Evolutionary conservation across 2,329 filamentous ascomycete species (phyloP).

Genomic region (Juglanconis juglandina): DNA sequence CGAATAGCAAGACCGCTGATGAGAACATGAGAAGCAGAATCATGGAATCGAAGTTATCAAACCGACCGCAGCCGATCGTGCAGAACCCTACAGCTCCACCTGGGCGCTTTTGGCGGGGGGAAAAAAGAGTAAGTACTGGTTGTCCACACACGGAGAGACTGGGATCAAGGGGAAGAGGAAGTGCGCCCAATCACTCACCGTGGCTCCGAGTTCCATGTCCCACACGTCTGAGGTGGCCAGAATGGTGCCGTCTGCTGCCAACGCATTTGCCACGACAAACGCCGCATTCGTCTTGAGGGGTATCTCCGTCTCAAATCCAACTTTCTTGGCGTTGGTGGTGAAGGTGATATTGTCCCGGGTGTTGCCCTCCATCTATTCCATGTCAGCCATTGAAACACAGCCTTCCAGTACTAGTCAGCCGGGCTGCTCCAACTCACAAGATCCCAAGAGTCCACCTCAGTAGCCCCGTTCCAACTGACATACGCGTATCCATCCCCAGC

Average conservation of each 20-base stretch:
- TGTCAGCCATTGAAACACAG: background rate
- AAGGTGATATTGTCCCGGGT: slow-evolving; percentile 11
- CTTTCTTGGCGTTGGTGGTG: slow-evolving; percentile 15
- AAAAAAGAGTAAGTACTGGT: background rate
- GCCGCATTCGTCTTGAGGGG: slow-evolving; percentile 13
- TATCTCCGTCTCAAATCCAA: slow-evolving; percentile 15
- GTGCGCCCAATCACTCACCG: slow-evolving; percentile 4
- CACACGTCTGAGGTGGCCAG: slow-evolving; percentile 16
- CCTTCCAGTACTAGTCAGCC: background rate
- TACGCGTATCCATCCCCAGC: slow-evolving; percentile 22
- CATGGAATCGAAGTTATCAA: slow-evolving; percentile 16
- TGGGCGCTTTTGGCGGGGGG: slow-evolving; percentile 4
- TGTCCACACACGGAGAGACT: background rate
- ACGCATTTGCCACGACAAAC: slow-evolving; percentile 13
- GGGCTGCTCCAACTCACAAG: slow-evolving; percentile 5
- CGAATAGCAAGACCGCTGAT: slow-evolving; percentile 1
- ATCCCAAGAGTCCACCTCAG: slow-evolving; percentile 25
- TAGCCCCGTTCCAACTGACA: slow-evolving; percentile 32
- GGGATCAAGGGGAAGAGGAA: background rate
- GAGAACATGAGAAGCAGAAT: slow-evolving; percentile 12
- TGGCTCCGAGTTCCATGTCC: slow-evolving; percentile 16
- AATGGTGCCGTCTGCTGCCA: slow-evolving; percentile 13
- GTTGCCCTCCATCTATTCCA: slow-evolving; percentile 13
- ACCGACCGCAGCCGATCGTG: slow-evolving; percentile 14
- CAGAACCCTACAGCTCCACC: slow-evolving; percentile 16